phyloP scores from a whole-genome alignment of 2,329 filamentous ascomycete genomes.

The Epichloe elymi region DNA sequence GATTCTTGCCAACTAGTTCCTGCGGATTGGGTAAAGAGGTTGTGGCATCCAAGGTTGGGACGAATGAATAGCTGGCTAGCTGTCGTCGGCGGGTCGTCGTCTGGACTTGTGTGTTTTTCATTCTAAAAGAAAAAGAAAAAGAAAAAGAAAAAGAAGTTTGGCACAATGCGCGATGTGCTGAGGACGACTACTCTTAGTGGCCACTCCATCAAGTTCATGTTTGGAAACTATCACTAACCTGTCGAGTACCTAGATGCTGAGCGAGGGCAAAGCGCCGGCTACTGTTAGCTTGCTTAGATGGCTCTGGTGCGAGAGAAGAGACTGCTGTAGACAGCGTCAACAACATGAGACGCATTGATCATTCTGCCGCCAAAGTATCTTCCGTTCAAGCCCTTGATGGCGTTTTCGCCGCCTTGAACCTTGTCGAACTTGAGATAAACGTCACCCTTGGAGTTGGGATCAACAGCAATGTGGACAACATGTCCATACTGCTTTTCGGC shows the following conservation, averaged over 20 bases:
- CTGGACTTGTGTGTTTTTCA: neutral
- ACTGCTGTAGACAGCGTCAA: constrained; percentile 97
- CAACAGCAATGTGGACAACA: constrained; percentile 92
- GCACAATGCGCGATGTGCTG: constrained; percentile 1
- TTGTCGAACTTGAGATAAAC: constrained; percentile 98
- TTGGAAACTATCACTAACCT: constrained; percentile 20
- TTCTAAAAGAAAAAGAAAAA: too few relatives aligned
- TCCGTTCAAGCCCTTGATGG: constrained; percentile 94
- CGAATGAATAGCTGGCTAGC: neutral
- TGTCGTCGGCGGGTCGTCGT: neutral
- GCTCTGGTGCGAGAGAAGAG: constrained; percentile 79
- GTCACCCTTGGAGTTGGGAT: constrained; percentile 87
- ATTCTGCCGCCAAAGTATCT: constrained; percentile 87
- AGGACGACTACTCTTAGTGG: neutral
- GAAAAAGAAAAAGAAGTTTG: neutral
- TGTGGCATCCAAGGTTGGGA: neutral
- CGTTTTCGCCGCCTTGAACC: constrained; percentile 89
- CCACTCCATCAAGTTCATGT: neutral
- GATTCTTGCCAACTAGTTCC: neutral
- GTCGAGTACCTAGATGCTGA: constrained; percentile 33
- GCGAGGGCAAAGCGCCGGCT: constrained; percentile 24
- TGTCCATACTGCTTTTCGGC: constrained; percentile 93
- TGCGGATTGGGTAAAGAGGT: neutral
- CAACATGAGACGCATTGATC: constrained; percentile 90
- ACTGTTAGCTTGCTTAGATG: constrained; percentile 51